A percentile compares a stretch with the other conserved stretches of the same genome.
Conservation (phyloP, 2,329 filamentous ascomycete species). For the Calonectria montana region DNA sequence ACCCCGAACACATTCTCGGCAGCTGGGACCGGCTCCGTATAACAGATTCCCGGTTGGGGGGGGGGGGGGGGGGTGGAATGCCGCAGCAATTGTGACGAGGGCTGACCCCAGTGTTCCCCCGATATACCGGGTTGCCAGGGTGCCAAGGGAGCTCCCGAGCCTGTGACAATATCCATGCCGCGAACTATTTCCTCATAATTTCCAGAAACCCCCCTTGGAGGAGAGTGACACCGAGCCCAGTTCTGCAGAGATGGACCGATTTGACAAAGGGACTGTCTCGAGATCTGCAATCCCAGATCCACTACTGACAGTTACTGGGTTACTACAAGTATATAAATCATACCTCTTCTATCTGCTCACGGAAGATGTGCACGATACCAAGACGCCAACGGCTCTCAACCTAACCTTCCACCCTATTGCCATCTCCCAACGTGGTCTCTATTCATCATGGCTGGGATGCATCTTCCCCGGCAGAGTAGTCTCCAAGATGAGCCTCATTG, state of each 20-base stretch:
- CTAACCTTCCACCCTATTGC: neutral
- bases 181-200: slow-evolving; percentile 18
- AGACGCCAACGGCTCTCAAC: slow-evolving; percentile 30
- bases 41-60: slow-evolving; percentile 19
- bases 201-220: slow-evolving; percentile 6
- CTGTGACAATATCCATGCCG: slow-evolving; percentile 25
- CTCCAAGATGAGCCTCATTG: slow-evolving; percentile 5
- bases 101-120: slow-evolving; percentile 20
- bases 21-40: slow-evolving; percentile 36
- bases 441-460: slow-evolving; percentile 21
- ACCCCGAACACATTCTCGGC: slow-evolving; percentile 39
- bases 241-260: slow-evolving; percentile 23
- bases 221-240: slow-evolving; percentile 18
- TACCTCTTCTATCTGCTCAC: neutral
- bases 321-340: slow-evolving; percentile 20
- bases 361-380: neutral
- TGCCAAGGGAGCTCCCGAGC: slow-evolving; percentile 30
- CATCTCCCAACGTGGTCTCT: neutral
- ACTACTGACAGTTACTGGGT: neutral
- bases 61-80: slow-evolving; percentile 33
- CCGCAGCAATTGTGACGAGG: slow-evolving; percentile 29
- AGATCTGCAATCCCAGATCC: slow-evolving; percentile 7
- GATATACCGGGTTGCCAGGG: slow-evolving; percentile 33
- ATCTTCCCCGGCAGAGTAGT: slow-evolving; percentile 7
- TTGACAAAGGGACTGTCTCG: slow-evolving; percentile 10